These are phyloP conservation scores for Calonectria ilicicola DNA, from an alignment of 2,329 filamentous ascomycete genomes.

Conservation along the genomic window DNA sequence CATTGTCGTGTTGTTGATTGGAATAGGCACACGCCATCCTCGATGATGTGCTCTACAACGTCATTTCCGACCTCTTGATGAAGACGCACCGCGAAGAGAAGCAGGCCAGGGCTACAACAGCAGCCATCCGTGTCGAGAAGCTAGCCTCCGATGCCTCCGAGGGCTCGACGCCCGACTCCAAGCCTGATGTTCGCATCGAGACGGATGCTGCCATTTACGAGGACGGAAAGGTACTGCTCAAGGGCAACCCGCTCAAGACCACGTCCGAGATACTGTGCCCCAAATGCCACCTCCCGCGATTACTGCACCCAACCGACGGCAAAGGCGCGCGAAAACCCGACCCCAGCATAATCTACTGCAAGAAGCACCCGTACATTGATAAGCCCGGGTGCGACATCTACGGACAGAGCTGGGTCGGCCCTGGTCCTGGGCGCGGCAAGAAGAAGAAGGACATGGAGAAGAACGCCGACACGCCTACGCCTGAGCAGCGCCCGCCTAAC, in stretches of 20 bases:
- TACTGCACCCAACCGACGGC: conserved; percentile 79
- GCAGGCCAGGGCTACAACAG: conserved; percentile 74
- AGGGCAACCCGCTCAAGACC: conserved; percentile 79
- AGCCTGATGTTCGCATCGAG: conserved; percentile 69
- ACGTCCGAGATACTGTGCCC: conserved; percentile 79
- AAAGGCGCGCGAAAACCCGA: conserved; percentile 75
- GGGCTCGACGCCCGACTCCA: conserved; percentile 63
- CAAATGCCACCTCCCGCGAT: conserved; percentile 79
- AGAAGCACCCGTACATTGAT: conserved; percentile 81
- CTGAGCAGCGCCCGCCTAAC: conserved; percentile 69
- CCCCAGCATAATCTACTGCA: conserved; percentile 80
- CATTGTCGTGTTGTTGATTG: conserved; percentile 14
- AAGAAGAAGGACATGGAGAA: conserved; percentile 84
- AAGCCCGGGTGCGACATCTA: conserved; percentile 84
- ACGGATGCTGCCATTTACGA: conserved; percentile 78
- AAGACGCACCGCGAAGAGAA: conserved; percentile 85
- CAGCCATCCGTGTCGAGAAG: conserved; percentile 74
- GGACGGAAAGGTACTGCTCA: conserved; percentile 75
- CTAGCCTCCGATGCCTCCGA: conserved; percentile 68
- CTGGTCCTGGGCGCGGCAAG: conserved; percentile 77
- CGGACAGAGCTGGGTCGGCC: conserved; percentile 83
- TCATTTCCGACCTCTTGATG: conserved; percentile 80
- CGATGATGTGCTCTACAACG: conserved; percentile 81
- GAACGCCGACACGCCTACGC: conserved; percentile 62
- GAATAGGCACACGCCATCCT: conserved; percentile 73